Conservation (phyloP, 306 rosid species). For the Cicer bijugum region DNA sequence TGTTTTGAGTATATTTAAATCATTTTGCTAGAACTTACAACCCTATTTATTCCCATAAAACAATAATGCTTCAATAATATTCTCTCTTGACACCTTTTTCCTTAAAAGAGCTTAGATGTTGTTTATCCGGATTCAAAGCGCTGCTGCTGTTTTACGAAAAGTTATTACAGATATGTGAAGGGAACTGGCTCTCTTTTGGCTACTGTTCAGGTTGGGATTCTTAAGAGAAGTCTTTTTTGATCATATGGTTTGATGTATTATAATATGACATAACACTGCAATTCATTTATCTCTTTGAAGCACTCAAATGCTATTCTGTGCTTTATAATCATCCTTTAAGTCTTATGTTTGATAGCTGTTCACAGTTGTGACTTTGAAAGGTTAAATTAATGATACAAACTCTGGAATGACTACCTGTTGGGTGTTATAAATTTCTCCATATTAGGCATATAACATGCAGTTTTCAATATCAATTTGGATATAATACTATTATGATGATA, state of each 20-base stretch:
- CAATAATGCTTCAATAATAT: not conserved
- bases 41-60: not conserved
- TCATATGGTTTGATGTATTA: slow-evolving; percentile 12
- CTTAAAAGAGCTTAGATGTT: slow-evolving; percentile 68
- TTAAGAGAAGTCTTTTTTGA: not conserved
- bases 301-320: not conserved
- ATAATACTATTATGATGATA: slow-evolving; percentile 14
- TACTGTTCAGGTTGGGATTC: slow-evolving; percentile 66
- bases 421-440: not conserved
- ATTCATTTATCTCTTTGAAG: slow-evolving; percentile 26
- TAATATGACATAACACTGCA: not conserved
- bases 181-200: slow-evolving; percentile 97
- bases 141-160: slow-evolving; percentile 94
- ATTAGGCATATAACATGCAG: not conserved
- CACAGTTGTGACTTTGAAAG: slow-evolving; percentile 13
- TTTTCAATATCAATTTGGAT: slow-evolving; percentile 7
- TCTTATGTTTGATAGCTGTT: slow-evolving; percentile 24
- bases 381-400: slow-evolving; percentile 25
- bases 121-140: slow-evolving; percentile 88
- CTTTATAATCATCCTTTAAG: slow-evolving; percentile 16
- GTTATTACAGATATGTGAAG: slow-evolving; percentile 90
- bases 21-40: not conserved
- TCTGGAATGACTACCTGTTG: slow-evolving; percentile 15
- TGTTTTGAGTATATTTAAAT: slow-evolving; percentile 22
- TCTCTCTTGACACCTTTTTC: slow-evolving; percentile 40